Percentiles rank a stretch among this genome's conserved stretches.
Evolutionary conservation across 202 grass and related monocot genomes (phyloP).

Genomic region (Setaria viridis): DNA sequence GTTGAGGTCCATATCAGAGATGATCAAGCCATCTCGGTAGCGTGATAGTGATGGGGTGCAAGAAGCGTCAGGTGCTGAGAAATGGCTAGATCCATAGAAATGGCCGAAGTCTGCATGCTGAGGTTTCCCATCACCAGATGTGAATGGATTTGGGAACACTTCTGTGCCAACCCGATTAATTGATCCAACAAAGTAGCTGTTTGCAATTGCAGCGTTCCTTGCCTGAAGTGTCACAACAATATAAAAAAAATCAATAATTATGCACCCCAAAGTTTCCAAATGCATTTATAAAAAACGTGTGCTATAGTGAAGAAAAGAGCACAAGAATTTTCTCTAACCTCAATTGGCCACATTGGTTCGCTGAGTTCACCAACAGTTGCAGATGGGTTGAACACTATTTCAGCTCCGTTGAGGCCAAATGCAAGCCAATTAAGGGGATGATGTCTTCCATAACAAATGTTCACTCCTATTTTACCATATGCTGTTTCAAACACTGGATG

Average conservation of each 20-base stretch:
- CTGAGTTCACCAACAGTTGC: conserved; percentile 96
- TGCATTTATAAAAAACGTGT: conserved; percentile 16
- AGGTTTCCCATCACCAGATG: conserved; percentile 93
- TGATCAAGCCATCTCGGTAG: conserved; percentile 81
- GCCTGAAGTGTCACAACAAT: conserved; percentile 56
- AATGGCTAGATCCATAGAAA: conserved; percentile 95
- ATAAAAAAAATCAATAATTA: background rate
- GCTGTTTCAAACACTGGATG: conserved; percentile 96
- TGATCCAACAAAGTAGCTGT: conserved; percentile 91
- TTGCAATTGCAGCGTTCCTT: conserved; percentile 94
- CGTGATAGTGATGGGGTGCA: conserved; percentile 88
- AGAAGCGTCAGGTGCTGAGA: conserved; percentile 90
- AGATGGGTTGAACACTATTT: conserved; percentile 98
- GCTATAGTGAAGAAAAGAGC: background rate
- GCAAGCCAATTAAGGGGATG: conserved; percentile 98
- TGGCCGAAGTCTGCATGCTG: conserved; percentile 87
- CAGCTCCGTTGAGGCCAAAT: conserved; percentile 95
- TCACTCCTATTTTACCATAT: conserved; percentile 88
- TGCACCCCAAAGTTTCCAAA: background rate
- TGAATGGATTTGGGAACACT: conserved; percentile 90
- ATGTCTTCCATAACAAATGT: conserved; percentile 98
- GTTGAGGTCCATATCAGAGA: conserved; percentile 96
- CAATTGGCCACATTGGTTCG: conserved; percentile 98
- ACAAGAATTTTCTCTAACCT: conserved; percentile 60
- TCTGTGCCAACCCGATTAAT: conserved; percentile 95